These are phyloP conservation scores for Acer negundo DNA, from an alignment of 345 rosid genomes.

Conservation along the genomic window DNA sequence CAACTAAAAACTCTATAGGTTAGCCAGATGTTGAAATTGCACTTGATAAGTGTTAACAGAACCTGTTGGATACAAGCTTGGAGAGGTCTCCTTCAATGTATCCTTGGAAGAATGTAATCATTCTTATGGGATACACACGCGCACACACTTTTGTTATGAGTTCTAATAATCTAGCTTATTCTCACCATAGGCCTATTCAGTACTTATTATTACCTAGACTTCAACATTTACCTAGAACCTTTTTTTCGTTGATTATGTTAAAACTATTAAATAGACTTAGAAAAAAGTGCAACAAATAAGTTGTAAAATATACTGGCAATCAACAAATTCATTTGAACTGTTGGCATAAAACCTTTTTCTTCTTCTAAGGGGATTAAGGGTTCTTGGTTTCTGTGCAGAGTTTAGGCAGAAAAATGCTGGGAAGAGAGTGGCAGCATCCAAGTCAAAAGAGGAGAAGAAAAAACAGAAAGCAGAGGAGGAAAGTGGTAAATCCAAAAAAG, in stretches of 20 bases:
- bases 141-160: neutral
- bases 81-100: neutral
- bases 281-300: neutral
- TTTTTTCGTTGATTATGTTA: neutral
- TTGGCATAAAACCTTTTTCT: neutral
- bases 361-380: neutral
- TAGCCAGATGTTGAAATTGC: neutral
- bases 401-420: constrained; percentile 65
- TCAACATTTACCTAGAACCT: neutral
- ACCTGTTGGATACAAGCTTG: neutral
- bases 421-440: constrained; percentile 53
- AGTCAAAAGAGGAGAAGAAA: constrained; percentile 49
- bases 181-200: neutral
- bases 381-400: constrained; percentile 38
- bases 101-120: neutral
- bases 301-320: neutral
- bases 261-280: neutral
- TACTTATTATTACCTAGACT: neutral
- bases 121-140: neutral
- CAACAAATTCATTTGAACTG: neutral
- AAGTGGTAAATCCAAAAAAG: constrained; percentile 38
- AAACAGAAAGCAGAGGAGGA: constrained; percentile 52
- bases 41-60: neutral
- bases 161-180: neutral
- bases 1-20: neutral